phyloP scores from a whole-genome alignment of 352 stramenopile species.

The Globisporangium alternatum region DNA sequence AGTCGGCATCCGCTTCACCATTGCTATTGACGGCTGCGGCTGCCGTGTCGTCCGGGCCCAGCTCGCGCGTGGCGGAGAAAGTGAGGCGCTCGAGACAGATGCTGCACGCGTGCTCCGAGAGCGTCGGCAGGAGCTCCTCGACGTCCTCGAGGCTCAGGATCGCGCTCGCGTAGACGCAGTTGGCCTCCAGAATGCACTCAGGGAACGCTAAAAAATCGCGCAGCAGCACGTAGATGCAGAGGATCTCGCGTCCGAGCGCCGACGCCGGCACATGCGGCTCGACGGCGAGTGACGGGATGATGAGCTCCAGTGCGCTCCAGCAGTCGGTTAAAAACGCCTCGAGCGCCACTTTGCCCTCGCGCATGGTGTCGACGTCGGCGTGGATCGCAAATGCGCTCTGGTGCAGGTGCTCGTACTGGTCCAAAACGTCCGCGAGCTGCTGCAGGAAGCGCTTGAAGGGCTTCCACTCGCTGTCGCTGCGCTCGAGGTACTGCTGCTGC shows the following conservation, averaged over 20 bases:
- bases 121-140: slow-evolving; percentile 29
- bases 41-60: slow-evolving; percentile 6
- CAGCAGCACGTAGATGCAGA: slow-evolving; percentile 47
- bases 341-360: slow-evolving; percentile 34
- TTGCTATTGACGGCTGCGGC: background rate
- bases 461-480: slow-evolving; percentile 34
- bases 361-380: slow-evolving; percentile 28
- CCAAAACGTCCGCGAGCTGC: slow-evolving; percentile 32
- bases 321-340: slow-evolving; percentile 44
- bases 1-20: slow-evolving; percentile 4
- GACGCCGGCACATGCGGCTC: slow-evolving; percentile 35
- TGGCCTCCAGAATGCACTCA: slow-evolving; percentile 42
- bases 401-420: slow-evolving; percentile 37
- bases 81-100: slow-evolving; percentile 51
- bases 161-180: slow-evolving; percentile 52
- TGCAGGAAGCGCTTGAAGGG: slow-evolving; percentile 47
- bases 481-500: slow-evolving; percentile 22
- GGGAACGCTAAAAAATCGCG: slow-evolving; percentile 53
- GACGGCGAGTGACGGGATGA: slow-evolving; percentile 43
- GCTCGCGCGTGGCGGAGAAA: slow-evolving; percentile 19
- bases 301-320: slow-evolving; percentile 43
- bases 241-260: slow-evolving; percentile 30
- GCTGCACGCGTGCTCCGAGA: slow-evolving; percentile 43
- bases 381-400: slow-evolving; percentile 38
- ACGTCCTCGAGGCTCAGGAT: slow-evolving; percentile 60